Conservation (phyloP, 305 asterid genomes). For the Solanum hybrid region DNA sequence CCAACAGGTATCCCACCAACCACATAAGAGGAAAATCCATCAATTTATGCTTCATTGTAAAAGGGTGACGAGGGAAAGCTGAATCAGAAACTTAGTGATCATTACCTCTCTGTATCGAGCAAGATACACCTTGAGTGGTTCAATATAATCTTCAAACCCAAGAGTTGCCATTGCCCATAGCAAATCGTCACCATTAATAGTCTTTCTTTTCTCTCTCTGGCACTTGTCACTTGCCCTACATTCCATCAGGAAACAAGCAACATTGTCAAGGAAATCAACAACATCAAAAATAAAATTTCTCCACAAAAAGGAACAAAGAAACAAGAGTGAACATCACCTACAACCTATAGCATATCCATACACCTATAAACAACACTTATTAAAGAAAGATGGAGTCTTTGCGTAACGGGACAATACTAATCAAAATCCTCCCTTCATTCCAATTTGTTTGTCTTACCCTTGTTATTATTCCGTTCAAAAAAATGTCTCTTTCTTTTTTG, state of each 20-base stretch:
- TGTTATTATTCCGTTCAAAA: background rate
- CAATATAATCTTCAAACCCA: conserved; percentile 87
- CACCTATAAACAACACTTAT: background rate
- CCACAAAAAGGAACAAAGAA: background rate
- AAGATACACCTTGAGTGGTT: conserved; percentile 84
- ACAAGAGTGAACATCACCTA: background rate
- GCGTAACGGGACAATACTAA: background rate
- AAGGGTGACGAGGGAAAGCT: background rate
- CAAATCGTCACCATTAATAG: conserved; percentile 83
- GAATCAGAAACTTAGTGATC: background rate
- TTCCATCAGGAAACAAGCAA: conserved; percentile 16
- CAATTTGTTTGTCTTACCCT: background rate
- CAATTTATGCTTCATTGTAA: conserved; percentile 8
- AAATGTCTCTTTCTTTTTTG: background rate
- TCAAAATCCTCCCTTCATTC: background rate
- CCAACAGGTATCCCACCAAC: conserved; percentile 16
- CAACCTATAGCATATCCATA: background rate
- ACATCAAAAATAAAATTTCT: background rate
- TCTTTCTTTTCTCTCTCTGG: conserved; percentile 82
- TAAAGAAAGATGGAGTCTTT: background rate
- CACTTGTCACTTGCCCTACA: conserved; percentile 91
- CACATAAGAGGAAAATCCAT: conserved; percentile 11
- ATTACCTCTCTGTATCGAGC: conserved; percentile 70
- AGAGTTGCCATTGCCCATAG: conserved; percentile 87
- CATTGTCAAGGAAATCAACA: background rate